Evolutionary conservation across 202 grass and related monocot species (phyloP).

Genomic region (Hordeum pubiflorum): DNA sequence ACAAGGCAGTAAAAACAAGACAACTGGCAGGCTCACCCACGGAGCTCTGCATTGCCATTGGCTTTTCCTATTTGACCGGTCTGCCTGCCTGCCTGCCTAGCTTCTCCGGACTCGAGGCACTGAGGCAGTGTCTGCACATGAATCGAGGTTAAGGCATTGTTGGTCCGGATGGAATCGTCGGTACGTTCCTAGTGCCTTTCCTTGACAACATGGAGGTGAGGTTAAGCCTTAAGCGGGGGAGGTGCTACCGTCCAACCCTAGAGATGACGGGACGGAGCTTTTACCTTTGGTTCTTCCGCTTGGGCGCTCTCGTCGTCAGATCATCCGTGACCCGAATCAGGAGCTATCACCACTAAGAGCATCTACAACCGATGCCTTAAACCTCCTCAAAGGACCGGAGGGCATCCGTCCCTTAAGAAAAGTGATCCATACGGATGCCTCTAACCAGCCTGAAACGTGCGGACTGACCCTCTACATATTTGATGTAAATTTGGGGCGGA

Average conservation of each 20-base stretch:
- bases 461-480: no score
- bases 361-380: no score
- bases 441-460: no score
- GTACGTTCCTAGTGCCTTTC: slow-evolving; percentile 10
- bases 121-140: background rate
- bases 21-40: slow-evolving; percentile 3
- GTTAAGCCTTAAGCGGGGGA: background rate
- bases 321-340: background rate
- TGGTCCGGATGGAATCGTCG: slow-evolving; percentile 36
- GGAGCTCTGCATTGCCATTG: background rate
- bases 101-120: slow-evolving; percentile 15
- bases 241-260: slow-evolving; percentile 14
- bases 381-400: no score
- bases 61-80: slow-evolving; percentile 39
- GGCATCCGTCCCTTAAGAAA: no score
- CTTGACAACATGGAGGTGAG: background rate
- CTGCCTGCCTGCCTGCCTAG: background rate
- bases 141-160: slow-evolving; percentile 32
- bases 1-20: slow-evolving; percentile 41
- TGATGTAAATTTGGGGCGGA: no score
- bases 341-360: background rate
- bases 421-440: no score
- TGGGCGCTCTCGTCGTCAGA: background rate
- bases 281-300: slow-evolving; percentile 18
- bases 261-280: background rate